phyloP scores from a whole-genome alignment of 371 early-diverging fungal genomes.

The Smittium culicis region DNA sequence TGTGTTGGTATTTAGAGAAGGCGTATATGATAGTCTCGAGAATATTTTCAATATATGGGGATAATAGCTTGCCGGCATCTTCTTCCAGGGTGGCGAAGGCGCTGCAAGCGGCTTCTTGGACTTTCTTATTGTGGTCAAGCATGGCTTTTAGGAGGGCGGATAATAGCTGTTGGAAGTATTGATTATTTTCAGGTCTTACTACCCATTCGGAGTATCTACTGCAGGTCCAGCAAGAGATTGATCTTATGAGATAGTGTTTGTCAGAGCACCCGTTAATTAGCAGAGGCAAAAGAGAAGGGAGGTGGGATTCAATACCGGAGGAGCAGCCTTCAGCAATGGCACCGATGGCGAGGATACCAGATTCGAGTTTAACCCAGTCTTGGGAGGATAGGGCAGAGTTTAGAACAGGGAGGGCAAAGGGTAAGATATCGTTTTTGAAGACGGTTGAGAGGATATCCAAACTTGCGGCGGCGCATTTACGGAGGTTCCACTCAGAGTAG shows the following conservation, averaged over 20 bases:
- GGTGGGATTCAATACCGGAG: constrained; percentile 72
- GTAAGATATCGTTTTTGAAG: constrained; percentile 65
- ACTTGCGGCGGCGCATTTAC: constrained; percentile 94
- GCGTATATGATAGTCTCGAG: constrained; percentile 58
- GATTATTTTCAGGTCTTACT: constrained; percentile 39
- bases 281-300: constrained; percentile 72
- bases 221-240: constrained; percentile 96
- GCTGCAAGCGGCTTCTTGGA: constrained; percentile 90
- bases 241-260: constrained; percentile 74
- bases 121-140: constrained; percentile 80
- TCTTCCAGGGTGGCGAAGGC: constrained; percentile 88
- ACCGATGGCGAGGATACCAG: constrained; percentile 90
- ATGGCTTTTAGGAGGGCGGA: constrained; percentile 58
- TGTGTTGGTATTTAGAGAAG: constrained; percentile 69
- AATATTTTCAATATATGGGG: constrained; percentile 71
- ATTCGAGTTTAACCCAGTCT: constrained; percentile 85
- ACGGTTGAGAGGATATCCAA: constrained; percentile 82
- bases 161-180: constrained; percentile 68
- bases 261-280: constrained; percentile 64
- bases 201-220: constrained; percentile 85
- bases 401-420: constrained; percentile 69
- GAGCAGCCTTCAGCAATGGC: constrained; percentile 91
- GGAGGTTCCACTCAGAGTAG: constrained; percentile 85
- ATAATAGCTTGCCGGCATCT: constrained; percentile 56
- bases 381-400: constrained; percentile 56